A percentile compares a stretch with the other conserved stretches of the same genome.
phyloP scores from a whole-genome alignment of 768 basidiomycete genomes.

The Thelephora ganbajun region DNA sequence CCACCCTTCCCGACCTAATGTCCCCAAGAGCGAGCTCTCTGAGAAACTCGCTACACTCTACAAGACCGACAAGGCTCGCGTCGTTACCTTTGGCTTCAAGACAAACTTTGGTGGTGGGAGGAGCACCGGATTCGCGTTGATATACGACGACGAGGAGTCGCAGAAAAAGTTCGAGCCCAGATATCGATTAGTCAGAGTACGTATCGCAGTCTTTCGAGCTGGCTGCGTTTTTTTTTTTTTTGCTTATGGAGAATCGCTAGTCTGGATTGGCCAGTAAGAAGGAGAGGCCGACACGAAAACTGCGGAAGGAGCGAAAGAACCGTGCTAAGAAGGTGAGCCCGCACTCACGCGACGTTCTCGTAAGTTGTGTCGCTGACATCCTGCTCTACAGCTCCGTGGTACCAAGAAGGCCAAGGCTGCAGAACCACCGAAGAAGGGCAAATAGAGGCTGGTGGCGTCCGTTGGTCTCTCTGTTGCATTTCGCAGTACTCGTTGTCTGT shows the following conservation, averaged over 20 bases:
- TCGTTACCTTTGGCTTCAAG: conserved; percentile 88
- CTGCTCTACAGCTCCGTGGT: conserved; percentile 61
- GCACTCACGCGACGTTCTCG: not conserved
- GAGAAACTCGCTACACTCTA: conserved; percentile 89
- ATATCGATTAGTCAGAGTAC: conserved; percentile 85
- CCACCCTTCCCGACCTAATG: conserved; percentile 91
- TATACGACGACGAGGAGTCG: conserved; percentile 90
- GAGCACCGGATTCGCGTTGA: conserved; percentile 93
- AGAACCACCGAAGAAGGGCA: conserved; percentile 85
- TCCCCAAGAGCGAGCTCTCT: conserved; percentile 80
- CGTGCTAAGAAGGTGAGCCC: conserved; percentile 91
- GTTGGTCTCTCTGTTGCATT: conserved; percentile 13
- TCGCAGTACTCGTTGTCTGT: conserved; percentile 20
- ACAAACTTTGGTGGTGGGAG: conserved; percentile 98
- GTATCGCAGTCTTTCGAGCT: conserved; percentile 18
- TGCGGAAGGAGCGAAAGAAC: conserved; percentile 99
- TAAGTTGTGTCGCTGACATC: conserved; percentile 7
- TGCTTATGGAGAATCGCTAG: conserved; percentile 20
- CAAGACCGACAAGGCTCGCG: conserved; percentile 83
- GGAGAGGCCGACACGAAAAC: conserved; percentile 87
- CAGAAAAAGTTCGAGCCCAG: conserved; percentile 98
- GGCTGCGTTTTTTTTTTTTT: not conserved
- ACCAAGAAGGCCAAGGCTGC: conserved; percentile 92
- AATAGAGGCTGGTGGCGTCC: conserved; percentile 35
- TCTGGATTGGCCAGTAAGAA: conserved; percentile 61